Evolutionary conservation across 176 grass and related monocot species (phyloP).

Genomic region (Thalia dealbata): DNA sequence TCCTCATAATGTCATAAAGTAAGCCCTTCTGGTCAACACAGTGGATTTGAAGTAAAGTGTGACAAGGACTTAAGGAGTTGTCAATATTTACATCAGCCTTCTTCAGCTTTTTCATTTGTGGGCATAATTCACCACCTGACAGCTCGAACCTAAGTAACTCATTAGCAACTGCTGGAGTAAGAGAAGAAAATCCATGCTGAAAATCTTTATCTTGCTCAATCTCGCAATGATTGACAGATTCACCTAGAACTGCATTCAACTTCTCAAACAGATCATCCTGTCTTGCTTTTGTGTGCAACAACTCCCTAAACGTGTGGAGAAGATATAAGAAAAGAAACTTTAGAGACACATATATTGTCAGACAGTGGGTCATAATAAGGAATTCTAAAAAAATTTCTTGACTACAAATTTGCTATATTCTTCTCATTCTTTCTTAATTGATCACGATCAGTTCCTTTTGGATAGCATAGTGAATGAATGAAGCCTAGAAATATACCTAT

Average conservation of each 20-base stretch:
- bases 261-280: conserved; percentile 53
- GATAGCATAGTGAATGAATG: no score
- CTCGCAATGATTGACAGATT: conserved; percentile 53
- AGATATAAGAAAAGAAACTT: neutral
- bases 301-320: conserved; percentile 51
- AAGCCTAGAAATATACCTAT: neutral
- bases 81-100: conserved; percentile 71
- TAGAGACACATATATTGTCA: neutral
- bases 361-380: neutral
- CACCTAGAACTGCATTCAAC: conserved; percentile 40
- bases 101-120: conserved; percentile 53
- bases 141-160: conserved; percentile 69
- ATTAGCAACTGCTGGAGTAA: conserved; percentile 39
- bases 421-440: neutral
- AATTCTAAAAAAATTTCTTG: neutral
- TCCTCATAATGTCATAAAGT: conserved; percentile 90
- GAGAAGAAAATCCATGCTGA: conserved; percentile 88
- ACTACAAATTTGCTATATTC: no score
- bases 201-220: conserved; percentile 59
- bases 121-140: conserved; percentile 45
- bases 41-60: conserved; percentile 77
- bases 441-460: neutral
- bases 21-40: conserved; percentile 89
- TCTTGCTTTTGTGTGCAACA: conserved; percentile 64
- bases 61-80: conserved; percentile 59